phyloP scores from a whole-genome alignment of 768 basidiomycete species.

The Russula abietina region DNA sequence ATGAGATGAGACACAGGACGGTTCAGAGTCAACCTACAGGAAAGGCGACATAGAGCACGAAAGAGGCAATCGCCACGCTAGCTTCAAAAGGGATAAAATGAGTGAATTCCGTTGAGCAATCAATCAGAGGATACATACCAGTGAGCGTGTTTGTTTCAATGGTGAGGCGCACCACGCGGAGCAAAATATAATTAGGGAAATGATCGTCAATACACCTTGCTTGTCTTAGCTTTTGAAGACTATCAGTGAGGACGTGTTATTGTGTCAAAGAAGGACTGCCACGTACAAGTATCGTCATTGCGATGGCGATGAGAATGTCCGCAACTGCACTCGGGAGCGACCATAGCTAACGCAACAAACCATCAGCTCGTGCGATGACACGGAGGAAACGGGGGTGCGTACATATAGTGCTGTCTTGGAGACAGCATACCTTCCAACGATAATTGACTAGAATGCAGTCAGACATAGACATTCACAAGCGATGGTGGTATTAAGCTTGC shows the following conservation, averaged over 20 bases:
- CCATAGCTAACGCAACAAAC: slow-evolving; percentile 1
- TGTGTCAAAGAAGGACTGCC: no score
- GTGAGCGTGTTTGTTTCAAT: slow-evolving; percentile 28
- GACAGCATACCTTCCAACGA: background rate
- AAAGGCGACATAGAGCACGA: slow-evolving; percentile 12
- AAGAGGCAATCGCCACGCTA: slow-evolving; percentile 7
- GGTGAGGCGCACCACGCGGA: slow-evolving; percentile 27
- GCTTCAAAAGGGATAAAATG: slow-evolving; percentile 6
- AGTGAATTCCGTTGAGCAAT: background rate
- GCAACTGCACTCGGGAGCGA: slow-evolving; percentile 3
- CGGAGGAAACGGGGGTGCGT: background rate
- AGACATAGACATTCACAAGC: background rate
- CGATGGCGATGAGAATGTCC: slow-evolving; percentile 14
- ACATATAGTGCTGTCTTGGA: background rate
- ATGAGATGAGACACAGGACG: background rate
- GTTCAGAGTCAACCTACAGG: background rate
- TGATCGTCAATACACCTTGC: background rate
- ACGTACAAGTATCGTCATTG: slow-evolving; percentile 16
- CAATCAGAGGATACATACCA: slow-evolving; percentile 4
- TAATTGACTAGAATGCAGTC: background rate
- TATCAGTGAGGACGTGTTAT: background rate
- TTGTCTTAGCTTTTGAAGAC: background rate
- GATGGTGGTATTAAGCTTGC: background rate
- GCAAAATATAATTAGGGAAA: slow-evolving; percentile 16
- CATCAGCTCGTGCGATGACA: background rate